Base-by-base conservation (phyloP, 2,329 filamentous ascomycete genomes). In the Ophiosphaerella korrae region DNA sequence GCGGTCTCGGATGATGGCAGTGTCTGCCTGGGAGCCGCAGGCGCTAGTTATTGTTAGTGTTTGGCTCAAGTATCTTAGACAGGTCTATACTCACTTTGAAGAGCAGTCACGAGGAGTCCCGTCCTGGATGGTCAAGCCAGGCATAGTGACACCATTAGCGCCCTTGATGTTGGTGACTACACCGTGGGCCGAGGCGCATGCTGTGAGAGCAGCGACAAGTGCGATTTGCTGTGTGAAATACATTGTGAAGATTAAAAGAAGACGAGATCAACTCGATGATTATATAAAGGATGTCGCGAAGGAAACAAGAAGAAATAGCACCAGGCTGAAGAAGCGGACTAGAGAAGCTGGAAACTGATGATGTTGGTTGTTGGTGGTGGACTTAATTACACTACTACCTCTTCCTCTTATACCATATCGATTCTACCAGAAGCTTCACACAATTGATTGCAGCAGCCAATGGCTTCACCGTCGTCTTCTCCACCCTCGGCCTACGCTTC, bases 41-140 rank as follows among this genome's bases (percentile, higher is more conserved):
- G 73, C 63, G 50, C 68, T 71, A 26, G 4, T 9, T 7, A 29
- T 7, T 40, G 48, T 71, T 45, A 70, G 61, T 49, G 7, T 29
- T 29, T 41, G 24, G 6, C 5, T 11, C 5, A 14, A 4, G 23
- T 29, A 7, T 35, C 2, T 24, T 4, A 41, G 7, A 6, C 29
- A 23, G 13, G 14, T 11, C 6, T 23, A n/a, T 9, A 43, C 60
- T 36, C 58, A 70, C 67, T 72, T 72, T 62, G 77, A 78, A 47
- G 82, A 78, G 73, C 86, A 88, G 73, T 88, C 85, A 63, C 86
- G 84, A 42, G 85, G 86, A 53, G 86, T 88, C 62, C 85, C 85
- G 54, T 88, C 85, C 39, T 80, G 79, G 50, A 88, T 81, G 79
- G 62, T 80, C 38, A 87, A 77, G 62, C 81, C 84, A 14, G 84